Percentiles rank a stretch among this genome's conserved stretches.
phyloP scores from a whole-genome alignment of 2,329 filamentous ascomycete genomes.

The Shiraia sp. region DNA sequence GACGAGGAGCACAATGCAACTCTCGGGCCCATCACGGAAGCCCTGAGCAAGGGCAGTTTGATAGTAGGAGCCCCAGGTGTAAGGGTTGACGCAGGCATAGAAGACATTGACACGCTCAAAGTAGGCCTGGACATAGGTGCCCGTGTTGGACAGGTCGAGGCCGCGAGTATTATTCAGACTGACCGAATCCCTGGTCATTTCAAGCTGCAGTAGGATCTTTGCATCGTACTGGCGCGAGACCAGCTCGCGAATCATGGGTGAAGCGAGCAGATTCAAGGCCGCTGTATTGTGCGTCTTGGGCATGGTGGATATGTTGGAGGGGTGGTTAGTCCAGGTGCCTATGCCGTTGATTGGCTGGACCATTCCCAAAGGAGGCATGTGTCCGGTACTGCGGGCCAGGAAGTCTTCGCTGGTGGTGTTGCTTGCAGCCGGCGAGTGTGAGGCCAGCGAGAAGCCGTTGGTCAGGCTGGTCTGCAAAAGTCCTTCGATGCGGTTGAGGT shows the following conservation, averaged over 20 bases:
- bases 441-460: slow-evolving; percentile 60
- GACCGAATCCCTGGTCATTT: slow-evolving; percentile 78
- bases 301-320: slow-evolving; percentile 78
- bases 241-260: slow-evolving; percentile 77
- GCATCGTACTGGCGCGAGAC: slow-evolving; percentile 78
- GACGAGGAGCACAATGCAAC: slow-evolving; percentile 79
- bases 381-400: slow-evolving; percentile 43
- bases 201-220: slow-evolving; percentile 78
- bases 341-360: slow-evolving; percentile 59
- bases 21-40: slow-evolving; percentile 78
- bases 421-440: slow-evolving; percentile 56
- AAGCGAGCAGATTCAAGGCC: slow-evolving; percentile 76
- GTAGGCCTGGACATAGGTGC: slow-evolving; percentile 76
- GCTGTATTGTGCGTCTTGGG: slow-evolving; percentile 83
- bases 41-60: slow-evolving; percentile 73
- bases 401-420: slow-evolving; percentile 52
- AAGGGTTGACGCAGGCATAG: slow-evolving; percentile 84
- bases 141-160: slow-evolving; percentile 74
- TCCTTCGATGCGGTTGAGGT: slow-evolving; percentile 75
- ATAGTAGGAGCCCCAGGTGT: slow-evolving; percentile 77
- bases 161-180: slow-evolving; percentile 61
- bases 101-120: slow-evolving; percentile 82
- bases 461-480: slow-evolving; percentile 72
- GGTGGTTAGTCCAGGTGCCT: slow-evolving; percentile 69
- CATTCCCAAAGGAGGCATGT: slow-evolving; percentile 42